Evolutionary conservation across 1,284 basidiomycete species (phyloP).

Genomic region (Athelia psychrophila): DNA sequence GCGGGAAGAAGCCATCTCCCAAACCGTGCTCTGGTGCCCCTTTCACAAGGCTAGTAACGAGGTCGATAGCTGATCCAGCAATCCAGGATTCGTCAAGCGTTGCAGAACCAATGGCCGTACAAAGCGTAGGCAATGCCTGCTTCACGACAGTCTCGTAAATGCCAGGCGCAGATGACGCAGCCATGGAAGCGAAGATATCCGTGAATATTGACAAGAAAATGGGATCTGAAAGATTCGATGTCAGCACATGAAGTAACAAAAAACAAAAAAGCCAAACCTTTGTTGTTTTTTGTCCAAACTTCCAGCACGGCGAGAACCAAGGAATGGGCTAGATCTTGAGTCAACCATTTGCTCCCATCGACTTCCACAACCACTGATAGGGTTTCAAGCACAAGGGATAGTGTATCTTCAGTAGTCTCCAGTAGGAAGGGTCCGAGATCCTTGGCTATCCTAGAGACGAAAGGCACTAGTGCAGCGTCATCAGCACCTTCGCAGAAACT

Average conservation of each 20-base stretch:
- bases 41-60: slow-evolving; percentile 68
- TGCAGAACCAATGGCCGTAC: slow-evolving; percentile 57
- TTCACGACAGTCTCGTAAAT: slow-evolving; percentile 74
- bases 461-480: slow-evolving; percentile 55
- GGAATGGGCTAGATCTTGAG: slow-evolving; percentile 57
- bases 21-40: slow-evolving; percentile 66
- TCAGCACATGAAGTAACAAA: background rate
- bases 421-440: slow-evolving; percentile 84
- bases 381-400: slow-evolving; percentile 89
- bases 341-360: slow-evolving; percentile 70
- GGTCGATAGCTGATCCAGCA: slow-evolving; percentile 77
- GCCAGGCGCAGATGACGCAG: slow-evolving; percentile 52
- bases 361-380: slow-evolving; percentile 77
- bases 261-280: slow-evolving; percentile 44
- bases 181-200: slow-evolving; percentile 76
- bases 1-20: slow-evolving; percentile 73
- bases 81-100: slow-evolving; percentile 68
- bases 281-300: slow-evolving; percentile 83
- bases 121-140: slow-evolving; percentile 71
- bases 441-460: slow-evolving; percentile 75
- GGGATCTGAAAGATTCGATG: slow-evolving; percentile 58
- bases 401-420: slow-evolving; percentile 81
- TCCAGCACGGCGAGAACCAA: slow-evolving; percentile 68
- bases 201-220: slow-evolving; percentile 85
- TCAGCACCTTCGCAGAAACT: slow-evolving; percentile 71